Conservation (phyloP, 2,329 filamentous ascomycete species). For the Geosmithia putterillii region DNA sequence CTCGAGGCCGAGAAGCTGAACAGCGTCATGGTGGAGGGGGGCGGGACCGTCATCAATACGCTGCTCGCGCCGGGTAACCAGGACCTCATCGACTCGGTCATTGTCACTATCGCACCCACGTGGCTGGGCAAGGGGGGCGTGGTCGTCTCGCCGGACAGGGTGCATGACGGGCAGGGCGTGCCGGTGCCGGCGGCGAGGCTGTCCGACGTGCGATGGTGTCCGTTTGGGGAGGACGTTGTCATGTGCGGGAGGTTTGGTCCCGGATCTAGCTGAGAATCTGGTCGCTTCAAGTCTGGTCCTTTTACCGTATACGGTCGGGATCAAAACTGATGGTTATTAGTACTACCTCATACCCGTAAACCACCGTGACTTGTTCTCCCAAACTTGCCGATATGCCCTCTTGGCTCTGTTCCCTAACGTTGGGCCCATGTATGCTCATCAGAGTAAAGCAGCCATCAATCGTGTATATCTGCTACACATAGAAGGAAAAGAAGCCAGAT, state of each 20-base stretch:
- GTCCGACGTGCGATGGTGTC: constrained; percentile 57
- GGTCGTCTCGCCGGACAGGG: constrained; percentile 57
- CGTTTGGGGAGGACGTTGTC: constrained; percentile 73
- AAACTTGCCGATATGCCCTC: too few relatives aligned
- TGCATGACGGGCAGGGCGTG: constrained; percentile 32
- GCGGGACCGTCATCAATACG: constrained; percentile 69
- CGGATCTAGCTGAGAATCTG: constrained; percentile 11
- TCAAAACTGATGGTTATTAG: too few relatives aligned
- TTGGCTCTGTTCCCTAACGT: too few relatives aligned
- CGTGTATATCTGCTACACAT: too few relatives aligned
- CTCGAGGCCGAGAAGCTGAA: constrained; percentile 48
- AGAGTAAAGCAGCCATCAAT: too few relatives aligned
- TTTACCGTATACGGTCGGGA: background rate
- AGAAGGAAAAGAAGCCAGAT: too few relatives aligned
- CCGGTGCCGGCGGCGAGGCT: constrained; percentile 53
- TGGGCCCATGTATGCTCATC: too few relatives aligned
- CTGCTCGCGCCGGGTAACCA: constrained; percentile 53
- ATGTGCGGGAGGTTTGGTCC: constrained; percentile 47
- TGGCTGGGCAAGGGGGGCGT: constrained; percentile 83
- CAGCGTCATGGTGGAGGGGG: constrained; percentile 90
- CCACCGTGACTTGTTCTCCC: too few relatives aligned
- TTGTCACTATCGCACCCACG: constrained; percentile 80
- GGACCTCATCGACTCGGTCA: constrained; percentile 59
- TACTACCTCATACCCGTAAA: background rate
- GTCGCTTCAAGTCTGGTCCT: background rate